Percentiles rank a stretch among this genome's conserved stretches.
Evolutionary conservation across 352 stramenopile species (phyloP).

Genomic region (Globisporangium solare): DNA sequence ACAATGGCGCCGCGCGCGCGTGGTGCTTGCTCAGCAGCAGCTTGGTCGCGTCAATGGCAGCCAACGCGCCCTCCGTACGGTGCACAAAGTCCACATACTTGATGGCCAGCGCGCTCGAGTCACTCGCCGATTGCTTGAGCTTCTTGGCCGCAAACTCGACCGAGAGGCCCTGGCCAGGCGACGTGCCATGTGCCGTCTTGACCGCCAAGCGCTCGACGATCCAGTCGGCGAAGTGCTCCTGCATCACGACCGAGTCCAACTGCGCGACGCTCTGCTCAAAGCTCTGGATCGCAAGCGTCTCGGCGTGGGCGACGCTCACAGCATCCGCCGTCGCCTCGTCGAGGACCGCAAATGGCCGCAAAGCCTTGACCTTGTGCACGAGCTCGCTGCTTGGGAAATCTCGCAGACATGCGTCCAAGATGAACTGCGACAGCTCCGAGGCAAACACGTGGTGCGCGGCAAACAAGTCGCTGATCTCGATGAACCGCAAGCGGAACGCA

Average conservation of each 20-base stretch:
- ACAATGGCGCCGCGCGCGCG: conserved; percentile 38
- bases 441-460: conserved; percentile 33
- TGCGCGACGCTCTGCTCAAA: conserved; percentile 56
- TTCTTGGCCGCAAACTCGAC: conserved; percentile 52
- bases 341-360: conserved; percentile 36
- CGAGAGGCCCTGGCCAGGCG: conserved; percentile 34
- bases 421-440: conserved; percentile 60
- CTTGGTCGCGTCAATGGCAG: conserved; percentile 35
- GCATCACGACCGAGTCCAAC: conserved; percentile 43
- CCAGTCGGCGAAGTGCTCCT: conserved; percentile 65
- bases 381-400: conserved; percentile 55
- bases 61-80: conserved; percentile 48
- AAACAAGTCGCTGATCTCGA: conserved; percentile 78
- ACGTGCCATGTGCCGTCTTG: not conserved
- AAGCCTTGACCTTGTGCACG: conserved; percentile 46
- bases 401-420: conserved; percentile 53
- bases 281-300: conserved; percentile 39
- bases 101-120: conserved; percentile 26
- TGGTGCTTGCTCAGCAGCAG: conserved; percentile 36
- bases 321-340: conserved; percentile 20
- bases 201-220: conserved; percentile 49
- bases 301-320: conserved; percentile 19
- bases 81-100: conserved; percentile 73
- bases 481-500: conserved; percentile 69
- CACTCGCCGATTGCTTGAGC: conserved; percentile 40